Evolutionary conservation across 345 rosid genomes (phyloP).

Genomic region (Leavenworthia alabamica): DNA sequence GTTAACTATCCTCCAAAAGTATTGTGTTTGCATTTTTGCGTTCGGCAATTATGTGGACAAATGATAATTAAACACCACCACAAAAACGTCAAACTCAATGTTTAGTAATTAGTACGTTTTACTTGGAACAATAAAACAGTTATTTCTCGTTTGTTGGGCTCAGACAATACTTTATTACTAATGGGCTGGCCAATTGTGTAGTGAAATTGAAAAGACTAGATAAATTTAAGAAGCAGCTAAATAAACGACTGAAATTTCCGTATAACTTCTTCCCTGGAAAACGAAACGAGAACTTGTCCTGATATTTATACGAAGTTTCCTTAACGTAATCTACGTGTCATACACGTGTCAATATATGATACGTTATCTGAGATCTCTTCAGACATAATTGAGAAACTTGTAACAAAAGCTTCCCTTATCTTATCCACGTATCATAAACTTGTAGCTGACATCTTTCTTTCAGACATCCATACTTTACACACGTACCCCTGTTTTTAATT

Average conservation of each 20-base stretch:
- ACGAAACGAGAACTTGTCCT: background rate
- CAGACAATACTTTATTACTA: background rate
- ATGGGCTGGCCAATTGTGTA: background rate
- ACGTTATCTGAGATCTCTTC: too few species aligned
- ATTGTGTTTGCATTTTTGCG: background rate
- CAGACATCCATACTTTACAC: background rate
- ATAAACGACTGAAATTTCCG: background rate
- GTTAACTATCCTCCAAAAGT: too few species aligned
- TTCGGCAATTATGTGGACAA: background rate
- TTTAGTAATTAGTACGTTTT: background rate
- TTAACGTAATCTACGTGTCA: background rate
- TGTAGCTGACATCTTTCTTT: slow-evolving; percentile 6
- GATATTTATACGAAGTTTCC: background rate
- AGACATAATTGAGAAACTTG: background rate
- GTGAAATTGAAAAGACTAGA: too few species aligned
- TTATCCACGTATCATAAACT: background rate
- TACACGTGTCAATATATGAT: background rate
- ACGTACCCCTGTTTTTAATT: background rate
- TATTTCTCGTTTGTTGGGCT: background rate
- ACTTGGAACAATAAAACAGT: background rate
- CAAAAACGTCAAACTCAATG: background rate
- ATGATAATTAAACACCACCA: background rate
- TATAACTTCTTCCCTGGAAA: background rate
- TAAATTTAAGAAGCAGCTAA: too few species aligned
- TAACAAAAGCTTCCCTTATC: background rate